Conservation (phyloP, 495 filamentous ascomycete genomes). For the Umbilicaria muhlenbergii region DNA sequence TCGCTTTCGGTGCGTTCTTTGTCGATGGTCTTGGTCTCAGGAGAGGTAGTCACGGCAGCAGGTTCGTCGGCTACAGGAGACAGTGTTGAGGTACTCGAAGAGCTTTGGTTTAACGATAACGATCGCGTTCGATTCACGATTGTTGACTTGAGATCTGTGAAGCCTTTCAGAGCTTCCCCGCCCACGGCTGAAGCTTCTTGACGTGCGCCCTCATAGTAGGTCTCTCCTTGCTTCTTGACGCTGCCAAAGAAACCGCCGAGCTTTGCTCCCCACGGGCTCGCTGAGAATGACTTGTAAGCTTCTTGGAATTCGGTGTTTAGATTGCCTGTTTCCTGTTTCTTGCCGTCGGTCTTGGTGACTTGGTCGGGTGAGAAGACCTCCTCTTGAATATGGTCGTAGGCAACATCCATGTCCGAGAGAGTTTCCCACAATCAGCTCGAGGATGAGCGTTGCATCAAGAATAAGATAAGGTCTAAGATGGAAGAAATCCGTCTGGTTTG, state of each 20-base stretch:
- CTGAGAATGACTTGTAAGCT: constrained; percentile 84
- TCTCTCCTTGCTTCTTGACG: constrained; percentile 82
- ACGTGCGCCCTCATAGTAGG: constrained; percentile 66
- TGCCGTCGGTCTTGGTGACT: constrained; percentile 24
- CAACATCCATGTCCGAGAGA: constrained; percentile 61
- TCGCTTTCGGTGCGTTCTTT: constrained; percentile 30
- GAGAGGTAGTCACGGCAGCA: constrained; percentile 12
- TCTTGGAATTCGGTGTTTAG: constrained; percentile 86
- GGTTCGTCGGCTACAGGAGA: constrained; percentile 11
- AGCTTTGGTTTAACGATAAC: constrained; percentile 45
- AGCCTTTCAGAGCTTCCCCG: constrained; percentile 70
- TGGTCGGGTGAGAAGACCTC: constrained; percentile 51
- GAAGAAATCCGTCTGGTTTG: too few relatives aligned
- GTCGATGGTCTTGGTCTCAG: constrained; percentile 11
- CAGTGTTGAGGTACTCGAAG: constrained; percentile 24
- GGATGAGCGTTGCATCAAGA: neutral
- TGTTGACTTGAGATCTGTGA: constrained; percentile 52
- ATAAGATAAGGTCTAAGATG: neutral
- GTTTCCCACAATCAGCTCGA: neutral
- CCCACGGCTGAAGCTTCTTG: constrained; percentile 68
- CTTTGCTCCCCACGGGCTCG: constrained; percentile 75
- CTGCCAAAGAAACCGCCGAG: constrained; percentile 80
- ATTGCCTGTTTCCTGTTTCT: constrained; percentile 34
- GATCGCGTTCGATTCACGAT: constrained; percentile 58
- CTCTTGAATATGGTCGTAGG: constrained; percentile 94